A percentile compares a stretch with the other conserved stretches of the same genome.
Evolutionary conservation across 306 rosid genomes (phyloP).

Genomic region (Acacia confusa): DNA sequence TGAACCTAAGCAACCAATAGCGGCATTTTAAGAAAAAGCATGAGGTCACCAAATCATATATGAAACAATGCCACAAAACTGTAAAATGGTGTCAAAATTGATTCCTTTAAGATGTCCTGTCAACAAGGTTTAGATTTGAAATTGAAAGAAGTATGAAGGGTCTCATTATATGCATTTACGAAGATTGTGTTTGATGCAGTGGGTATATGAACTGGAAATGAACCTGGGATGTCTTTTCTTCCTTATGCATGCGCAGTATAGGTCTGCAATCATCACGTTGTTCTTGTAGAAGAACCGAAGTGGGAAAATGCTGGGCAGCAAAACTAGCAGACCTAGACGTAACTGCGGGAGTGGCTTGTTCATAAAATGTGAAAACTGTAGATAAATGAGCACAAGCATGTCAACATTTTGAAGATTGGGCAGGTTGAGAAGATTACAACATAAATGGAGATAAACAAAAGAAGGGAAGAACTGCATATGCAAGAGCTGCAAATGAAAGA

Average conservation of each 20-base stretch:
- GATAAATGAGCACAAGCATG: neutral
- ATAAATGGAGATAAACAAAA: neutral
- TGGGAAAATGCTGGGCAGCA: slow-evolving; percentile 58
- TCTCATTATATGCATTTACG: slow-evolving; percentile 10
- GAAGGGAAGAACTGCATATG: neutral
- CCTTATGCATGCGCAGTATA: slow-evolving; percentile 47
- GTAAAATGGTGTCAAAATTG: neutral
- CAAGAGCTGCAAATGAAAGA: neutral
- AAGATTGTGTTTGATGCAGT: neutral
- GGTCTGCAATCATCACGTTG: slow-evolving; percentile 72
- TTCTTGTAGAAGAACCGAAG: slow-evolving; percentile 78
- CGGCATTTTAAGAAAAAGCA: slow-evolving; percentile 18
- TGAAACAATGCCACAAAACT: slow-evolving; percentile 5
- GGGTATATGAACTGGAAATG: slow-evolving; percentile 6
- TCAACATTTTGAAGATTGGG: slow-evolving; percentile 13
- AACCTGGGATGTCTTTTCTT: slow-evolving; percentile 75
- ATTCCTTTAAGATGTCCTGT: slow-evolving; percentile 2
- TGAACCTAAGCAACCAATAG: slow-evolving; percentile 14
- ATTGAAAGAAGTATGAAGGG: neutral
- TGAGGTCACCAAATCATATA: neutral
- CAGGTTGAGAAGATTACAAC: neutral
- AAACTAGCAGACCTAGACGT: slow-evolving; percentile 46
- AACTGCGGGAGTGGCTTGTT: slow-evolving; percentile 56
- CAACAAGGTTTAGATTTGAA: neutral
- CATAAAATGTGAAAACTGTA: slow-evolving; percentile 62